A percentile compares a stretch with the other conserved stretches of the same genome.
Evolutionary conservation across 2,329 filamentous ascomycete genomes (phyloP).

Genomic region (Pyricularia sp.): DNA sequence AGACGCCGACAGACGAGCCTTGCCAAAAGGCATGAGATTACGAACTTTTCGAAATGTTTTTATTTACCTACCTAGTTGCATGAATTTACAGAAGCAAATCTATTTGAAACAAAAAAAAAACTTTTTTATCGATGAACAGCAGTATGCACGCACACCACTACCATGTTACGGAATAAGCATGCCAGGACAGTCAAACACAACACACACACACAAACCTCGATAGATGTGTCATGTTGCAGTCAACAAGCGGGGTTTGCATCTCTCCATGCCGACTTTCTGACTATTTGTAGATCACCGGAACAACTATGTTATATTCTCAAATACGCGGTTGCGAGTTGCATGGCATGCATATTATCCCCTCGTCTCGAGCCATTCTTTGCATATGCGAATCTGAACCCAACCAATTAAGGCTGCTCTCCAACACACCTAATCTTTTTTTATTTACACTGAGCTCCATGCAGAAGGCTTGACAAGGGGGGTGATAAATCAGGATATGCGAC

Average conservation of each 20-base stretch:
- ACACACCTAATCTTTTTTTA: neutral
- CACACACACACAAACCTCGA: neutral
- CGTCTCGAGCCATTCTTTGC: neutral
- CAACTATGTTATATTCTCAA: neutral
- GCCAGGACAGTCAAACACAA: neutral
- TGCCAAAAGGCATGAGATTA: neutral
- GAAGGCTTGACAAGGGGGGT: neutral
- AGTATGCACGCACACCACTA: too few relatives aligned
- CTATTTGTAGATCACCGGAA: too few relatives aligned
- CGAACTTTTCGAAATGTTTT: neutral
- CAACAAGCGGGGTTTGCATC: too few relatives aligned
- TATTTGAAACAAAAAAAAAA: neutral
- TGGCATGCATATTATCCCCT: neutral
- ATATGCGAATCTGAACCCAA: neutral
- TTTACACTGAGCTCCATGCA: neutral
- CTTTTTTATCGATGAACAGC: neutral
- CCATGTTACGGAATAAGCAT: neutral
- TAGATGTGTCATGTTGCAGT: neutral
- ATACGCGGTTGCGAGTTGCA: neutral
- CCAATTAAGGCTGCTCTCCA: neutral
- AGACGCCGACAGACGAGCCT: neutral
- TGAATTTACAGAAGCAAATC: neutral
- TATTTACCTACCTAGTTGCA: neutral
- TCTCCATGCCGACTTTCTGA: too few relatives aligned
- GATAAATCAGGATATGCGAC: neutral